Evolutionary conservation across 2,329 filamentous ascomycete genomes (phyloP), one percentile per base, ranked within the genome.

Genomic region (Trichoderma oligosporum): DNA sequence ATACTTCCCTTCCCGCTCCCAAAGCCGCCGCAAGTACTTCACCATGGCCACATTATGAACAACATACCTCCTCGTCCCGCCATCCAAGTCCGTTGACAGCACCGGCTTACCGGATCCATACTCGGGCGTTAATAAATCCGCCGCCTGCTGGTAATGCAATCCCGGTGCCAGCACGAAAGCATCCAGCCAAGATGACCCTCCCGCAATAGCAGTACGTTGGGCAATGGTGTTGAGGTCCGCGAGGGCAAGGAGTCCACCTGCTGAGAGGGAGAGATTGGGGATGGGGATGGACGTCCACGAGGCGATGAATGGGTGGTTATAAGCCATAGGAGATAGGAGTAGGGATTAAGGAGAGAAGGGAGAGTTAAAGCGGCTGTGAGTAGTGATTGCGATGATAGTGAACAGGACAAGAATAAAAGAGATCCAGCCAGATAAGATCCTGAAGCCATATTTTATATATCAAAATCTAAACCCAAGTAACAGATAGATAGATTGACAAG

Each of bases 141-240:
- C 82, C 4, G 77, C 74, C 62, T 85, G 81, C 62, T 86, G 82
- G 61, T 79, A 80, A 67, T 86, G 84, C 49, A 86, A 65, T 0
- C 84, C 83, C 0, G 83, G 83, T 2, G 80, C 82, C 2, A 86
- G 73, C 11, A 85, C 72, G 9, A 86, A 72, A 7, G 72, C 72
- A 65, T 86, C 83, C 0, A 83, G 70, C 73, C 79, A 81, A 2
- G 76, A 78, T 1, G 81, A 79, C 2, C 79, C 81, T 24, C 83
- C 83, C 2, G 75, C 77, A 42, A 85, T 73, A 14, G 76, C 78
- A 2, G 83, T 85, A 6, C 82, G 76, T 45, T 79, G 72, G 5
- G 81, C 78, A 24, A 84, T 73, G 2, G 79, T 82, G 33, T 74
- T 73, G 36, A 86, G 74, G 59, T 85, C 82, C 3, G 83, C 83